phyloP scores from a whole-genome alignment of 257 asterid genomes.

The Echites panduratus region DNA sequence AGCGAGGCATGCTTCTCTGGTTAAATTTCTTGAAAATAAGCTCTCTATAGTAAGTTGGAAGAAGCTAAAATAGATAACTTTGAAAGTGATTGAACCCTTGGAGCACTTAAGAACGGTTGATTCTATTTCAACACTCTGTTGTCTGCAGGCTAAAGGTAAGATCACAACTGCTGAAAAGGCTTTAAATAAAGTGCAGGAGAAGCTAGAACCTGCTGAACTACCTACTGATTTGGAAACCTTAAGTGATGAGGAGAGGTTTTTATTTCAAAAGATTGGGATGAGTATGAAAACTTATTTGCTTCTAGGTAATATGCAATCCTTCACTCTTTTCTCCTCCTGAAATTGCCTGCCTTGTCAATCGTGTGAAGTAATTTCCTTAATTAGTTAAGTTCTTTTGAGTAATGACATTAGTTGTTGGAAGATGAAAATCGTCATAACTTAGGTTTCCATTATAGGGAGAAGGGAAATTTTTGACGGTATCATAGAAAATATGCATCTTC shows the following conservation, averaged over 20 bases:
- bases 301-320: slow-evolving; percentile 41
- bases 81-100: background rate
- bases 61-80: slow-evolving; percentile 2
- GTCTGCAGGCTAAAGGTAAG: slow-evolving; percentile 69
- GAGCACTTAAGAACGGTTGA: slow-evolving; percentile 3
- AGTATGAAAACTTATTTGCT: slow-evolving; percentile 84
- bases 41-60: slow-evolving; percentile 58
- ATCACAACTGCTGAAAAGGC: slow-evolving; percentile 58
- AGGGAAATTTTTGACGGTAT: slow-evolving; percentile 81
- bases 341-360: background rate
- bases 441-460: slow-evolving; percentile 50
- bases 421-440: slow-evolving; percentile 12
- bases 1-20: slow-evolving; percentile 53
- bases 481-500: slow-evolving; percentile 91
- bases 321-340: background rate
- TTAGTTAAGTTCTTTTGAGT: background rate
- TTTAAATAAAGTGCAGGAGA: slow-evolving; percentile 50
- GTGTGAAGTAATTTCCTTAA: background rate
- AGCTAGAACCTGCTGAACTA: slow-evolving; percentile 51
- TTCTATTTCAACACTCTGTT: slow-evolving; percentile 13
- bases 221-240: slow-evolving; percentile 85
- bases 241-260: slow-evolving; percentile 77
- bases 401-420: background rate
- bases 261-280: slow-evolving; percentile 72
- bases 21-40: slow-evolving; percentile 58